Evolutionary conservation across 78 protist species (phyloP).

Genomic region (Dictyostelium firmibasis): DNA sequence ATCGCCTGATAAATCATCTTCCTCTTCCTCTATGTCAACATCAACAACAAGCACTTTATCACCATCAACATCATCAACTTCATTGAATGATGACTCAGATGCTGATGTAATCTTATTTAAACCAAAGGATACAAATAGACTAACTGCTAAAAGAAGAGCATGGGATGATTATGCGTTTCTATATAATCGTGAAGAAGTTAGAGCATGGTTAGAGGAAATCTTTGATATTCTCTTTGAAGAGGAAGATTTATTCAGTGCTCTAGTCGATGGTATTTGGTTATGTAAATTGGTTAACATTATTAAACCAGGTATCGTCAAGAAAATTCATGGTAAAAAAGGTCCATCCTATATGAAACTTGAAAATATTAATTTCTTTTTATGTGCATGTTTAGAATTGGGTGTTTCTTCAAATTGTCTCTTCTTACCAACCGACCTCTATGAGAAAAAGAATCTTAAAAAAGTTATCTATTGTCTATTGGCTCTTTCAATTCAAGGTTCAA

Average conservation of each 20-base stretch:
- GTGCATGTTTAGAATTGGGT: constrained; percentile 76
- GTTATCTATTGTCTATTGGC: constrained; percentile 79
- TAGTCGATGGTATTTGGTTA: constrained; percentile 68
- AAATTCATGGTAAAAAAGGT: constrained; percentile 40
- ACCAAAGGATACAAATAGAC: constrained; percentile 57
- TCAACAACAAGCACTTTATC: too few species aligned
- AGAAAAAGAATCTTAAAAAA: constrained; percentile 79
- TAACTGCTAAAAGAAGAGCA: constrained; percentile 73
- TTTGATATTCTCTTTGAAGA: constrained; percentile 36
- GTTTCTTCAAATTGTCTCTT: constrained; percentile 59
- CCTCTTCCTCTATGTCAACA: neutral
- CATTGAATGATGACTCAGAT: neutral
- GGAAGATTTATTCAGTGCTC: constrained; percentile 55
- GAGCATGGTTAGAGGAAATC: constrained; percentile 61
- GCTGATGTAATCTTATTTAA: constrained; percentile 25
- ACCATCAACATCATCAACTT: neutral
- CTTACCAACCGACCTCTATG: constrained; percentile 74
- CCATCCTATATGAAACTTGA: constrained; percentile 72
- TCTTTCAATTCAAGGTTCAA: constrained; percentile 67
- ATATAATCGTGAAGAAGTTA: constrained; percentile 66
- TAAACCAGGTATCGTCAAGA: constrained; percentile 68
- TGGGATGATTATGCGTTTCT: constrained; percentile 78
- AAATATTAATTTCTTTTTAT: constrained; percentile 81
- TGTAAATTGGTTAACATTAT: constrained; percentile 69
- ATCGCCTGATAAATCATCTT: neutral